A percentile compares a stretch with the other conserved stretches of the same genome.
These are phyloP conservation scores for Thinopyrum obtusiflorum DNA, from an alignment of 202 grass and related monocot genomes.

Conservation along the genomic window DNA sequence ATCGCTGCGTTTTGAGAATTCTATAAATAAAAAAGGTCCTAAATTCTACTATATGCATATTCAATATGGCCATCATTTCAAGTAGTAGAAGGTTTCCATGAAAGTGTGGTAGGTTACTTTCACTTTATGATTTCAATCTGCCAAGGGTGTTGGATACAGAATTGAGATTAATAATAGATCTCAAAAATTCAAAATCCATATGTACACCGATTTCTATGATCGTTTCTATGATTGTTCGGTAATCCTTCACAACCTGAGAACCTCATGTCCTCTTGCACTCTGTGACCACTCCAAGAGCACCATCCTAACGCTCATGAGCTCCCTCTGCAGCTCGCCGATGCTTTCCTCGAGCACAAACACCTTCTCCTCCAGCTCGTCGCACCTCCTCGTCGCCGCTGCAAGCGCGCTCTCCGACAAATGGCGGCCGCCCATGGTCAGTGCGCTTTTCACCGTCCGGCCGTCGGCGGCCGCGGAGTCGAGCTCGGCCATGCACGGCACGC, in stretches of 20 bases:
- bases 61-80: neutral
- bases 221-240: neutral
- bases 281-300: slow-evolving; percentile 55
- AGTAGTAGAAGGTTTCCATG: neutral
- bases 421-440: neutral
- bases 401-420: neutral
- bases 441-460: slow-evolving; percentile 18
- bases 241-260: slow-evolving; percentile 35
- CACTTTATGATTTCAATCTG: neutral
- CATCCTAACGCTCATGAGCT: slow-evolving; percentile 59
- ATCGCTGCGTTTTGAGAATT: too few relatives aligned
- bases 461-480: slow-evolving; percentile 46
- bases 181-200: slow-evolving; percentile 2
- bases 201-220: slow-evolving; percentile 16
- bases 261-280: slow-evolving; percentile 27
- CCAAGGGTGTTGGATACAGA: neutral
- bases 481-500: slow-evolving; percentile 62
- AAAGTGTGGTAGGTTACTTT: neutral
- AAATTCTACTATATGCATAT: too few relatives aligned
- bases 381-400: slow-evolving; percentile 35
- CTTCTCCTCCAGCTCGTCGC: slow-evolving; percentile 61
- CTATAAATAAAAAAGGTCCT: too few relatives aligned
- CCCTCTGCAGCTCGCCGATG: slow-evolving; percentile 53
- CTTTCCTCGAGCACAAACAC: slow-evolving; percentile 46
- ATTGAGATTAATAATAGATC: slow-evolving; percentile 17